Evolutionary conservation across 257 asterid genomes (phyloP), one percentile per base, ranked within the genome.

Genomic region (Verbascum thapsus): DNA sequence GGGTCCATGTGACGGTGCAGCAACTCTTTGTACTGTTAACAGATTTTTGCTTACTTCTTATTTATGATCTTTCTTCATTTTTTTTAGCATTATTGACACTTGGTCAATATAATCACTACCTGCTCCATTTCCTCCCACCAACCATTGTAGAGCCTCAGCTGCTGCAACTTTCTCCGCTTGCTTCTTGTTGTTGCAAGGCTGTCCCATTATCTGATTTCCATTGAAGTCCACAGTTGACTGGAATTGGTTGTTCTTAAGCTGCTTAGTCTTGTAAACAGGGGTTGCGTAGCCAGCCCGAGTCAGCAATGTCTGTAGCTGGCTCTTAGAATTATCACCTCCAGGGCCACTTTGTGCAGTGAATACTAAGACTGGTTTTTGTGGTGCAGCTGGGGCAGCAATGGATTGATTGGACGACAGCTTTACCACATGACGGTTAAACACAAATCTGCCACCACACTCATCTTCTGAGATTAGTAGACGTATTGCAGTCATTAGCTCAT

Each of bases 101-200:
- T 69, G 83, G 10, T 87, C 97, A 23, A 85, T 63, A 39, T 72
- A 72, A 54, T 80, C 87, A 61, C 22, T 64, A 15, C 83, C 79
- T 3, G 35, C 72, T 53, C 67, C 74, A 39, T 82, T 69, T 52
- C 81, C 80, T 40, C 91, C 90, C 7, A 90, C 71, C 71, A 94
- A 82, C 92, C 88, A 87, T 10, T 78, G 90, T 59, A 94, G 83
- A 61, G 99, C 97, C 75, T 81, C 94, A 26, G 95, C 89, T 48
- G 97, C 99, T 10, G 92, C 97, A 42, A 79, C 88, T 72, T 94
- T 94, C 72, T 94, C 97, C 8, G 99, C 96, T 62, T 83, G 96
- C 74, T 94, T 94, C 81, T 94, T 94, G 75, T 81, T 94, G 78
- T 80, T 76, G 79, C 84, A 85, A 32, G 95, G 90, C 66, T 79